These are phyloP conservation scores for Aegilops bicornis DNA, from an alignment of 176 grass and related monocot genomes.

Conservation along the genomic window DNA sequence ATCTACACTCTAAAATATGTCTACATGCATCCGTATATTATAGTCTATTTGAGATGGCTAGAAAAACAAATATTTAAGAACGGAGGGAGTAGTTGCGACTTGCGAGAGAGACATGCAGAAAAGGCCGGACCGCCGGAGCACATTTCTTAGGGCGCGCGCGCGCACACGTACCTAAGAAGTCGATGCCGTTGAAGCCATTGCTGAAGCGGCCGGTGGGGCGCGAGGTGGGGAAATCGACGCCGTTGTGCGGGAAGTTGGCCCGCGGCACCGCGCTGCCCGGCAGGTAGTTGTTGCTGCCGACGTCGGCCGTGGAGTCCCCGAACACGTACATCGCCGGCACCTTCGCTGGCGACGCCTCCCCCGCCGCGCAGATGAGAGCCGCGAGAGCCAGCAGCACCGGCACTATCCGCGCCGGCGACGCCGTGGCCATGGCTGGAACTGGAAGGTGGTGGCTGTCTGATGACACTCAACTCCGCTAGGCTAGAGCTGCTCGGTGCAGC, in stretches of 20 bases:
- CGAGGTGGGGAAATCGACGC: conserved; percentile 63
- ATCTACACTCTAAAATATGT: too few relatives aligned
- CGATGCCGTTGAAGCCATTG: conserved; percentile 79
- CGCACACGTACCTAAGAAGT: conserved; percentile 44
- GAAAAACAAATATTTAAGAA: too few relatives aligned
- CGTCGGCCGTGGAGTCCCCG: conserved; percentile 85
- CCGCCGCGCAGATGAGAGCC: background rate
- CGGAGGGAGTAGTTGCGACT: too few relatives aligned
- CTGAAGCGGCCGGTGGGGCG: conserved; percentile 81
- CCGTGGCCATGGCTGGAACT: conserved; percentile 7
- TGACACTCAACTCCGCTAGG: background rate
- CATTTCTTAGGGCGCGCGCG: background rate
- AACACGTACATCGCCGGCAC: conserved; percentile 79
- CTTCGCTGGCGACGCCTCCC: background rate
- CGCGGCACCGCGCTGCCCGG: conserved; percentile 24
- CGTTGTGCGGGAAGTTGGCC: conserved; percentile 71
- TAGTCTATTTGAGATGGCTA: too few relatives aligned
- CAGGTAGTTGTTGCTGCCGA: conserved; percentile 78
- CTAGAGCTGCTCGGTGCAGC: background rate
- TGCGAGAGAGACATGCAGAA: too few relatives aligned
- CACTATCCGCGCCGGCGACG: background rate
- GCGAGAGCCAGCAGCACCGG: background rate
- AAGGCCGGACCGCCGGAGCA: conserved; percentile 38
- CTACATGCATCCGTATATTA: too few relatives aligned
- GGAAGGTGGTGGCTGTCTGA: background rate